A percentile compares a stretch with the other conserved stretches of the same genome.
phyloP scores from a whole-genome alignment of 139 green algal species.

The Volvox africanus region DNA sequence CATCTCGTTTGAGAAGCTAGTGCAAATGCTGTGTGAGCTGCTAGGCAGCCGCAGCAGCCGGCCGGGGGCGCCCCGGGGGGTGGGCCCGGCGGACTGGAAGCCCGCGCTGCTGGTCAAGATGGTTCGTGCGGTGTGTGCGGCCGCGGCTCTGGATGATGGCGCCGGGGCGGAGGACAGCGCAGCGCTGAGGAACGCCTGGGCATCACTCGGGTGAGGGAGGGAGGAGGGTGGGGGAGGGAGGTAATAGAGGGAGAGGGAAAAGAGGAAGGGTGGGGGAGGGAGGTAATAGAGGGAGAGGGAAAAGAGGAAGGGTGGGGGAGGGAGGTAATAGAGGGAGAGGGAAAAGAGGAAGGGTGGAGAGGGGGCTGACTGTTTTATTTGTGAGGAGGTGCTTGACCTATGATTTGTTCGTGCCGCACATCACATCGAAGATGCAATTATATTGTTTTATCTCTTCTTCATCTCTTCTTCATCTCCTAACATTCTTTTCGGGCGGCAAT shows the following conservation, averaged over 20 bases:
- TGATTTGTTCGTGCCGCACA: too few species aligned
- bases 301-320: neutral
- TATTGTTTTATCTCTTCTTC: too few species aligned
- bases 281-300: neutral
- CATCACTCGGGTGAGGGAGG: slow-evolving; percentile 11
- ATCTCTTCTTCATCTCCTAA: too few species aligned
- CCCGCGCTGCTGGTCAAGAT: slow-evolving; percentile 46
- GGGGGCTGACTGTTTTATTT: too few species aligned
- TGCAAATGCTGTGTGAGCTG: slow-evolving; percentile 28
- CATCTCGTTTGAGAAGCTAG: slow-evolving; percentile 41
- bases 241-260: neutral
- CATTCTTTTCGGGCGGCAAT: too few species aligned
- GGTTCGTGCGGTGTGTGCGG: slow-evolving; percentile 25
- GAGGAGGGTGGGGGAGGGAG: neutral
- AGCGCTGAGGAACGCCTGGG: slow-evolving; percentile 15
- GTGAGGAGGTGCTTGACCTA: too few species aligned
- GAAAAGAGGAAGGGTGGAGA: neutral
- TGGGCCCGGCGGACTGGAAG: neutral
- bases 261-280: neutral
- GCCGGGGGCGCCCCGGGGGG: neutral
- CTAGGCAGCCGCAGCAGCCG: neutral
- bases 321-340: neutral
- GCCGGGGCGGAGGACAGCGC: neutral
- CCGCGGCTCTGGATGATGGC: slow-evolving; percentile 44
- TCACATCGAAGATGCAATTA: too few species aligned